Evolutionary conservation across 2,329 filamentous ascomycete species (phyloP), one percentile per base, ranked within the genome.

Genomic region (Cladosporium sp.): DNA sequence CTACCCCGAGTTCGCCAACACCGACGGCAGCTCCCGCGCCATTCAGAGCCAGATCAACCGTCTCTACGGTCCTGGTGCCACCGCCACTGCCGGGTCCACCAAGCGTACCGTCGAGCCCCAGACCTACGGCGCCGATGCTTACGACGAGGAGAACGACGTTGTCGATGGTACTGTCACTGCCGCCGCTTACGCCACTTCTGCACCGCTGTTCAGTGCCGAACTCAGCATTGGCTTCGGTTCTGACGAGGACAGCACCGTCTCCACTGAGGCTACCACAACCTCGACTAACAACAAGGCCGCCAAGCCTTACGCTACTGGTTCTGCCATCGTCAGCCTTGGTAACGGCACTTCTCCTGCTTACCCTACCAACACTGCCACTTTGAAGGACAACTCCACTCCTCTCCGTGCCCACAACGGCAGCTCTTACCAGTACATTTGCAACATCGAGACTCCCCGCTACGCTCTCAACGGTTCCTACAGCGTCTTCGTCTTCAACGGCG

Each of bases 401-500:
- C 40, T 58, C 12, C 48, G 57, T 20, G 62, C 80, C 50, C 66
- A 70, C 3, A 67, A 76, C n/a, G 71, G 71, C 50, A 68, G 68
- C 25, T 84, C 84, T 65, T 78, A 76, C 15, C 81, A 91, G 65
- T 92, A 89, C 83, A 78, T 85, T 39, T 83, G 83, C 63, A 88
- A 88, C 65, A 78, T 91, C 45, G 75, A 77, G 28, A 82, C 86
- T 37, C 76, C 79, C 51, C 85, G 83, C 60, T 80, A 83, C 59
- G 83, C 83, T 1, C 71, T 88, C 8, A 76, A 80, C 15, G 80
- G 80, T 1, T 83, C 85, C 0, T 90, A 87, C 66, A 77, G 75
- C 59, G 75, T 92, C 34, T 82, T 86, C 66, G 77, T 91, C 58
- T 92, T 91, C 71, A 69, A 90, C 3, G 87, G 85, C 0, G 67